These are phyloP conservation scores for Malania oleifera DNA, from an alignment of 164 flowering plant genomes.

Conservation along the genomic window DNA sequence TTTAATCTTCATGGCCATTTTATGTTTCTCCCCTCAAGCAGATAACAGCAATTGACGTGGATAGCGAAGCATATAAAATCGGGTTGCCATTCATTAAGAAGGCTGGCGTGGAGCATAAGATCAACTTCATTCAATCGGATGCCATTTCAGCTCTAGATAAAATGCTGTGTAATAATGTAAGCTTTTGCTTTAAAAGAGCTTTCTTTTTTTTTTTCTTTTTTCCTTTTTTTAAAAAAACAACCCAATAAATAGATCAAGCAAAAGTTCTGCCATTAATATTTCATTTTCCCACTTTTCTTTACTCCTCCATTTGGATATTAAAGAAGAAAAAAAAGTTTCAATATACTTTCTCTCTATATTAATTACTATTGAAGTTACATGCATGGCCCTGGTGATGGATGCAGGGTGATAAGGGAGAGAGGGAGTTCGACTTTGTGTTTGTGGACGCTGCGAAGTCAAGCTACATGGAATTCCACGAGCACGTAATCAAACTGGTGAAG, in stretches of 20 bases:
- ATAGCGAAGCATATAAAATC: background rate
- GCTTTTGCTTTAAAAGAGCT: no score
- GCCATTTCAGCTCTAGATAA: background rate
- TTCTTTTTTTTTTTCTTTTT: no score
- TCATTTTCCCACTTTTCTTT: no score
- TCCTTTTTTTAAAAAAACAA: no score
- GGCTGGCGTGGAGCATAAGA: slow-evolving; percentile 4
- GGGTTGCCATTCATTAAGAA: background rate
- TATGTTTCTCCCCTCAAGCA: background rate
- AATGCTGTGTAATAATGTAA: background rate
- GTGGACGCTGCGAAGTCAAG: background rate
- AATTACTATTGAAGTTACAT: no score
- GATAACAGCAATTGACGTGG: background rate
- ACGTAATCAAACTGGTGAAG: background rate
- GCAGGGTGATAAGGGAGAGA: background rate
- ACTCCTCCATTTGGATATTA: no score
- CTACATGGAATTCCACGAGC: background rate
- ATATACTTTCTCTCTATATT: no score
- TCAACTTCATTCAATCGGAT: background rate
- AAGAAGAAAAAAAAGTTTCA: no score
- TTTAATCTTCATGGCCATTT: background rate
- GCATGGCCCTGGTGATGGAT: no score
- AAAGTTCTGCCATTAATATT: no score
- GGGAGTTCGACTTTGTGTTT: background rate
- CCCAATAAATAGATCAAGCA: no score